Base-by-base conservation (phyloP, 352 stramenopile genomes). In the Globisporangium orthogonon region DNA sequence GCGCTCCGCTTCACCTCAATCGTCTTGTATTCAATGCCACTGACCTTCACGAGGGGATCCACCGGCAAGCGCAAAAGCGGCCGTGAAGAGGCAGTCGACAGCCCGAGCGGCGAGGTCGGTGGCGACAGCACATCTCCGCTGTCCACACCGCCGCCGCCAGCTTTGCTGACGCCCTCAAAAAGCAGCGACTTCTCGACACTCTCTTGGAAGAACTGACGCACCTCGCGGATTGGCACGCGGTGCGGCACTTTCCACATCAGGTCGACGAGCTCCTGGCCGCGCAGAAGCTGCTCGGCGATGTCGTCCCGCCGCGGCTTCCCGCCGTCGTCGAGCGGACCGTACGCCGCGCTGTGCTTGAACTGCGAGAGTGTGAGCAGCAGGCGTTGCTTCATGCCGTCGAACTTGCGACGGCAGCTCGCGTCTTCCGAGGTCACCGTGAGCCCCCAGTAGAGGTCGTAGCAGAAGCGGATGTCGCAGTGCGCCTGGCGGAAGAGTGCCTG, bases 381-480 rank as follows among this genome's bases (percentile, higher is more conserved):
- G 0, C 82, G 73, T 52, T 94, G 83, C 50, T 86, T 87, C 63
- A 94, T 80, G 5, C 76, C 79, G 62, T 94, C 83, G 52, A 94
- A 87, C 40, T 86, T 87, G n/a, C 83, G 81, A 0, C 83, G 76
- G 49, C 76, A 89, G 35, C 76, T 83, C 9, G 78, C 65, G 37
- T 91, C 83, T 47, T 94, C 83, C 0, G 83, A 77, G 66, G 89
- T 85, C n/a, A 94, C 79, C 0, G 81, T 91, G 43, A 91, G 70
- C 0, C 81, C 83, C 83, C 83, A 94, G 58, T 91, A 94, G 28
- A 94, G 63, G 61, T 94, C 83, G 65, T 89, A 90, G 62, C 83
- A 94, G 51, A 94, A 91, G 11, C 76, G 76, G 29, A 91, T 78
- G 52, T 91, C 80, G 48, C 77, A 87, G 55, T 87, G 77, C 5